A percentile compares a stretch with the other conserved stretches of the same genome.
These are phyloP conservation scores for Hypoxylon sp. DNA, from an alignment of 2,329 filamentous ascomycete genomes.

Conservation along the genomic window DNA sequence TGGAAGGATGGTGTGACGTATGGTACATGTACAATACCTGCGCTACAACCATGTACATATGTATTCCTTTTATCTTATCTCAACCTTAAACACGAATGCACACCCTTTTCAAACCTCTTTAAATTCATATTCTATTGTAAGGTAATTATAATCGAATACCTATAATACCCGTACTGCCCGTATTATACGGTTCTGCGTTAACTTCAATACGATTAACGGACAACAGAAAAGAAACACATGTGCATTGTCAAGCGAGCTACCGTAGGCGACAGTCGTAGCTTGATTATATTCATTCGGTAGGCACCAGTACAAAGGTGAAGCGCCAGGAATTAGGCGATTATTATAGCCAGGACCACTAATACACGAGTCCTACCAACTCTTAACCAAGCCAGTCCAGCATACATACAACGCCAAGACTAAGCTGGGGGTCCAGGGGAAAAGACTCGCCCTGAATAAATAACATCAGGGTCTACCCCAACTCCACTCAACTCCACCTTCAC, in stretches of 20 bases:
- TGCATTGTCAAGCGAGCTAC: too few relatives aligned
- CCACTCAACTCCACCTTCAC: slow-evolving; percentile 41
- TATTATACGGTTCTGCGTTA: too few relatives aligned
- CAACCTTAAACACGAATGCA: not conserved
- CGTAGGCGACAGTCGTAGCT: too few relatives aligned
- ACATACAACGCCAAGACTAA: not conserved
- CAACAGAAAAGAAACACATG: too few relatives aligned
- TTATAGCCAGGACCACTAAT: not conserved
- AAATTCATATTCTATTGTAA: not conserved
- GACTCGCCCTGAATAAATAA: slow-evolving; percentile 4
- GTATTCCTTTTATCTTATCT: not conserved
- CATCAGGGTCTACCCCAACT: slow-evolving; percentile 24
- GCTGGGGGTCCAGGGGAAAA: not conserved
- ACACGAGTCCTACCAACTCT: not conserved
- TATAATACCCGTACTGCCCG: too few relatives aligned
- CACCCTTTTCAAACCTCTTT: not conserved
- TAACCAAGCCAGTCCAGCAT: slow-evolving; percentile 44
- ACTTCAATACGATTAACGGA: too few relatives aligned
- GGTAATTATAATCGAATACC: too few relatives aligned
- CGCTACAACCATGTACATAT: not conserved
- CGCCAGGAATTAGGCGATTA: too few relatives aligned
- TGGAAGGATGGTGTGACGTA: slow-evolving; percentile 17
- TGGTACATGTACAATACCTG: slow-evolving; percentile 1
- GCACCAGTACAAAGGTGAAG: too few relatives aligned
- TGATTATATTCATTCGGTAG: too few relatives aligned